A percentile compares a stretch with the other conserved stretches of the same genome.
phyloP scores from a whole-genome alignment of 148 eudicot genomes.

The Chenopodium berlandieri region DNA sequence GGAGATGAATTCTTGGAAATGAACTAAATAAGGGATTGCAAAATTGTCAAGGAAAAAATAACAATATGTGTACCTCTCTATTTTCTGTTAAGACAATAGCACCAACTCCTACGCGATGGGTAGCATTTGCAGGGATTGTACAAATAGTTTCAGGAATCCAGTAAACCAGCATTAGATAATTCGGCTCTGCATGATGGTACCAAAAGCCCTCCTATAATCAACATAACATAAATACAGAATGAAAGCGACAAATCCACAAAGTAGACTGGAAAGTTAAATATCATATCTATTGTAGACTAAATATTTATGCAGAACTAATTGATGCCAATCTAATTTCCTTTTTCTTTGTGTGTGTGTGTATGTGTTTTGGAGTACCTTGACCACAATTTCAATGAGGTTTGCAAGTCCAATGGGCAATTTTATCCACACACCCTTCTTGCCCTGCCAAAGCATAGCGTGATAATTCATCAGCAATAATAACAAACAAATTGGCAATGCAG shows the following conservation, averaged over 20 bases:
- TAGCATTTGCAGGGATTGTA: constrained; percentile 79
- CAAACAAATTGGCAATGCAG: background rate
- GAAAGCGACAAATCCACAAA: constrained; percentile 7
- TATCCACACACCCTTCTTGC: constrained; percentile 80
- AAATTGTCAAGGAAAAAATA: background rate
- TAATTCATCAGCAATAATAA: background rate
- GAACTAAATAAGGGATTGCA: background rate
- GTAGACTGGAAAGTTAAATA: background rate
- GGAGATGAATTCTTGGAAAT: background rate
- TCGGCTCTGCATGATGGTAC: constrained; percentile 87
- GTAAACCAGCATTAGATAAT: constrained; percentile 73
- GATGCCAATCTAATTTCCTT: background rate
- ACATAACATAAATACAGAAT: constrained; percentile 22
- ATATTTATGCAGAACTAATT: background rate
- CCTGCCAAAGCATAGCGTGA: constrained; percentile 39
- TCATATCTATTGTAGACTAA: background rate
- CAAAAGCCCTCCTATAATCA: constrained; percentile 71
- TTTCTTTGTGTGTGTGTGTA: background rate
- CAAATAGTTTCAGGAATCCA: constrained; percentile 66
- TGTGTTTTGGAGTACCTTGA: constrained; percentile 45
- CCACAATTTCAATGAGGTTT: constrained; percentile 64
- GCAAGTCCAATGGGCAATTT: constrained; percentile 64
- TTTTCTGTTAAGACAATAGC: constrained; percentile 70
- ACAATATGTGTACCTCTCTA: constrained; percentile 48
- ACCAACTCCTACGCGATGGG: constrained; percentile 74